These are phyloP conservation scores for Sporothrix brunneoviolacea DNA, from an alignment of 2,329 filamentous ascomycete species.

Conservation along the genomic window DNA sequence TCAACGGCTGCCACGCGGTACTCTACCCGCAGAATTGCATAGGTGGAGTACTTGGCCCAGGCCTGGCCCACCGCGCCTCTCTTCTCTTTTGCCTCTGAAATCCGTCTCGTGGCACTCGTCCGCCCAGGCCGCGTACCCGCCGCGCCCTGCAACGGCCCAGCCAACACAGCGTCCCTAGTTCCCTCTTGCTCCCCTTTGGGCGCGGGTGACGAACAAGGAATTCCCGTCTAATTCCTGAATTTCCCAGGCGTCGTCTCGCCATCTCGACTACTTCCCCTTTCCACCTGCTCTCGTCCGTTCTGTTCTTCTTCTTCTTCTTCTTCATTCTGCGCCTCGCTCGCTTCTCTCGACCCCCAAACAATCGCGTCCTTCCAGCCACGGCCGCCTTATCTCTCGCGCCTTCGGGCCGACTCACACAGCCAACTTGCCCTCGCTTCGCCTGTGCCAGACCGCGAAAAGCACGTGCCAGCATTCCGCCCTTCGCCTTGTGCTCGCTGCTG, in stretches of 20 bases:
- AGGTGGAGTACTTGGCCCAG: too few species aligned
- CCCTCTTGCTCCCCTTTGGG: too few species aligned
- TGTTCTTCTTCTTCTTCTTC: too few species aligned
- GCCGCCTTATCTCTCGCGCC: conserved; percentile 3
- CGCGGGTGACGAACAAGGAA: conserved; percentile 4
- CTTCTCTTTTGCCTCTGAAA: background rate
- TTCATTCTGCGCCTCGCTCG: background rate
- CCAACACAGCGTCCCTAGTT: too few species aligned
- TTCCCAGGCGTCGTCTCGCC: background rate
- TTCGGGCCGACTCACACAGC: conserved; percentile 8
- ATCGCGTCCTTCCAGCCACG: background rate
- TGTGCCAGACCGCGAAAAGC: background rate
- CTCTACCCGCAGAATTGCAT: too few species aligned
- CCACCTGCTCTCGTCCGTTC: too few species aligned
- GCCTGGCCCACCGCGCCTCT: background rate
- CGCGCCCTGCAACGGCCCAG: background rate
- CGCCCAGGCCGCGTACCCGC: background rate
- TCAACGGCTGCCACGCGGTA: too few species aligned
- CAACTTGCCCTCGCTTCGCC: too few species aligned
- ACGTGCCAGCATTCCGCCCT: conserved; percentile 3
- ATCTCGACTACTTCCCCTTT: background rate
- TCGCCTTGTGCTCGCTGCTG: background rate
- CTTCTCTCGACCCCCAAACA: background rate
- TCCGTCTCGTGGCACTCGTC: background rate
- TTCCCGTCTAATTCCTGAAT: conserved; percentile 7